Evolutionary conservation across 768 basidiomycete species (phyloP), one percentile per base, ranked within the genome.

Genomic region (Pleurotus djamor): DNA sequence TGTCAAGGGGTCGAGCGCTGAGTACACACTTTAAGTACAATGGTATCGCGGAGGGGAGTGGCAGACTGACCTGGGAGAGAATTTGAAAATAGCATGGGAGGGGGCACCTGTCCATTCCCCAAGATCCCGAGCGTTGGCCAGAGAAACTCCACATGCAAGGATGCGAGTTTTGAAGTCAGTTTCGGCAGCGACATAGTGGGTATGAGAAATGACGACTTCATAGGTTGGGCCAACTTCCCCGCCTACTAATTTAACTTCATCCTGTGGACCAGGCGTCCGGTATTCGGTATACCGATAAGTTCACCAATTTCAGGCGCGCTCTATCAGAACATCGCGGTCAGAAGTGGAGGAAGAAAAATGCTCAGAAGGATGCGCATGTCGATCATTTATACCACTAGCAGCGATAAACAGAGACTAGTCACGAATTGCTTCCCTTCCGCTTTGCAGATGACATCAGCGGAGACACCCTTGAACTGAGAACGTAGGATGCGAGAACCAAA

Each of bases 401-500:
- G n/a, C n/a, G 38, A 8, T 33, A 52, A 1, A 41, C 59, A 13
- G 12, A 17, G 16, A 63, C 36, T 44, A 52, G 36, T 68, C 67
- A 92, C 91, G 80, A 98, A 98, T 82, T 98, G 96, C 71, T 98
- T 98, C 13, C 92, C 89, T 72, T 98, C 96, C 0, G 96, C 95
- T 68, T 96, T 94, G 28, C 91, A 77, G 51, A 96, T 77, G 36
- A 96, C 87, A 49, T 96, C 93, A 17, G 81, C 71, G 0, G 94
- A 95, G 0, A 96, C 88, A 64, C 90, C 89, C 71, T 89, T 94
- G 81, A 98, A 98, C 70, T 99, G 97, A n/a, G n/a, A n/a, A n/a
- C n/a, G n/a, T n/a, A n/a, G n/a, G n/a, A n/a, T n/a, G n/a, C n/a
- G n/a, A n/a, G n/a, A n/a, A n/a, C n/a, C n/a, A n/a, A n/a, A n/a